Base-by-base conservation (phyloP, 2,329 filamentous ascomycete species). In the Chaetothyriales sp. region DNA sequence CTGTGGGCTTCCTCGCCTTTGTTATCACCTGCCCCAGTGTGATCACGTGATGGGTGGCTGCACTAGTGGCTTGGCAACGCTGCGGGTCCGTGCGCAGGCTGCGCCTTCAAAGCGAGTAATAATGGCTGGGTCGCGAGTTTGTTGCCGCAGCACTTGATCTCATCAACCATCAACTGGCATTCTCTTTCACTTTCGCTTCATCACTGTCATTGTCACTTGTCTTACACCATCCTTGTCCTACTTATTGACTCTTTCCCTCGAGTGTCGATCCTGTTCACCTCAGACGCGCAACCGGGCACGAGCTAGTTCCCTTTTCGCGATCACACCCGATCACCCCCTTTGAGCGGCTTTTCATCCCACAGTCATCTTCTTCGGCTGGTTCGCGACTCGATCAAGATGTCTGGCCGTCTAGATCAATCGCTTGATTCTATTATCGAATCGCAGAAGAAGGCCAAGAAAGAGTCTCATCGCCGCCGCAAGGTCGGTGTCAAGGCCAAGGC, bases 381-480 rank as follows among this genome's bases (percentile, higher is more conserved):
- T 15, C 9, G 15, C 48, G 7, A 45, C 6, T 44, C 6, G 15
- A 46, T 60, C 61, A 83, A 62, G 60, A 94, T 95, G 88, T 86
- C 87, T 75, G 83, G 80, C 74, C 95, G 95, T 75, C 84, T 98
- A 66, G 88, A 95, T 70, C 83, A 93, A 75, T 89, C 88, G 74
- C 86, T 98, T 61, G 92, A 96, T 69, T 88, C 95, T 73, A 95
- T 98, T 71, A 82, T 95, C 75, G 86, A 84, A 68, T 84, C 81
- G 65, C 81, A 77, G 69, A 71, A 78, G 70, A 66, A 71, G 66
- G 66, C 73, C 67, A 65, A 73, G 70, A 68, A 71, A 59, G 68
- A 72, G 55, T 68, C 69, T 59, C 66, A 66, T 53, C 68, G 69
- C 54, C 69, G 69, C 51, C 73, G 74, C 60, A 60, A 61, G 55